Conservation (phyloP, 1,139 yeast genomes). For the Scheffersomyces cryptocercus region DNA sequence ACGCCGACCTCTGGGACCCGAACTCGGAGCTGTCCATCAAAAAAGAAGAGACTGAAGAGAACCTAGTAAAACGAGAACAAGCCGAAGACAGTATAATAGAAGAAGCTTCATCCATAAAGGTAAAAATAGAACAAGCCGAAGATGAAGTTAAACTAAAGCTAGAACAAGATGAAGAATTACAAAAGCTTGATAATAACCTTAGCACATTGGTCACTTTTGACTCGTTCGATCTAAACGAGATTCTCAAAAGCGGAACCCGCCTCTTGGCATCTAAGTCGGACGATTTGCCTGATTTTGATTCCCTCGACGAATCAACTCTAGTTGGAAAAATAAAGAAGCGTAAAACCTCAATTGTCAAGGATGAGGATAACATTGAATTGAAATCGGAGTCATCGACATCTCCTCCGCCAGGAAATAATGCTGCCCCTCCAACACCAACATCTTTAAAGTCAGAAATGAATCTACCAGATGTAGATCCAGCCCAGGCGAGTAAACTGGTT, state of each 20-base stretch:
- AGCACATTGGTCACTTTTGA: constrained; percentile 57
- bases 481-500: constrained; percentile 23
- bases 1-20: constrained; percentile 86
- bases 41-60: constrained; percentile 19
- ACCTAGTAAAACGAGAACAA: constrained; percentile 12
- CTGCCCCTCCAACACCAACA: constrained; percentile 14
- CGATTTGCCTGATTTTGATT: constrained; percentile 30
- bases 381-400: constrained; percentile 10
- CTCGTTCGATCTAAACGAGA: constrained; percentile 62
- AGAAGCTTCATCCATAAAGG: constrained; percentile 15
- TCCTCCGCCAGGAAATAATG: constrained; percentile 12
- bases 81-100: constrained; percentile 1
- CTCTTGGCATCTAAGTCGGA: constrained; percentile 63
- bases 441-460: neutral
- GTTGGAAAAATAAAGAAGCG: constrained; percentile 40
- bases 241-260: constrained; percentile 68
- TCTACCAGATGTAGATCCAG: constrained; percentile 4
- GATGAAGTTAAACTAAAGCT: constrained; percentile 32
- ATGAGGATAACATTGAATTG: constrained; percentile 12
- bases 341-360: constrained; percentile 20
- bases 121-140: constrained; percentile 22
- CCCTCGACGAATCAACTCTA: constrained; percentile 24
- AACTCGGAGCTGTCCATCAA: constrained; percentile 40
- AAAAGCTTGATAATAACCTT: constrained; percentile 47
- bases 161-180: constrained; percentile 48